Evolutionary conservation across 2,329 filamentous ascomycete genomes (phyloP), one percentile per base, ranked within the genome.

Genomic region (Colletotrichum cereale): DNA sequence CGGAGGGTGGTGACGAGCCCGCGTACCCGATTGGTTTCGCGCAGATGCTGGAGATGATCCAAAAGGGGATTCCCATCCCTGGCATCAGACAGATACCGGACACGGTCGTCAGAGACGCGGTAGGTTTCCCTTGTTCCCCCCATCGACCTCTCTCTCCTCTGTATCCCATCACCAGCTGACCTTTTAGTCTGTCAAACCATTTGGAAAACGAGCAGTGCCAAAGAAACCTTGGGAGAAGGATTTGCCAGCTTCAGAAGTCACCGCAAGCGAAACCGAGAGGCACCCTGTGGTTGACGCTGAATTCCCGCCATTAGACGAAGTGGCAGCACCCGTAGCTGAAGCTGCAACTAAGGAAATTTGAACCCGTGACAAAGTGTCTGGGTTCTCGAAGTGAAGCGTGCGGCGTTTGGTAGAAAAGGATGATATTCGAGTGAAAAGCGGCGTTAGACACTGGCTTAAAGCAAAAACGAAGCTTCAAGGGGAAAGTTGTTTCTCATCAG

Each of bases 21-120:
- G 88, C 89, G 1, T 97, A 97, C 76, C 95, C 95, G 4, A 91
- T 91, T 60, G 92, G 90, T 1, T 97, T 98, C 80, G 92, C 93
- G 10, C 91, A 96, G 75, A 94, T 98, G 73, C 91, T 97, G 66
- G 92, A 94, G 77, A 88, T 97, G 66, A 93, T 98, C 65, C 93
- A 93, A 31, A 91, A 90, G 36, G 94, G 94, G 64, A 90, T 94
- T 76, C 91, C 93, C 0, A 92, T 98, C 53, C 94, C 95, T 1
- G 95, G 95, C 0, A 97, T 98, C 77, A 91, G 91, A 75, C 90
- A 97, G 74, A 96, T 98, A 64, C 94, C 95, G 5, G 89, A 94
- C 75, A 96, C 92, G 0, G 85, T 97, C 6, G 85, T 95, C 26
- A 86, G 90, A 65, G 92, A 92, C 5, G 88, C 93, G 72, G 91